These are phyloP conservation scores for Cytospora leucostoma DNA, from an alignment of 2,329 filamentous ascomycete species.

Conservation along the genomic window DNA sequence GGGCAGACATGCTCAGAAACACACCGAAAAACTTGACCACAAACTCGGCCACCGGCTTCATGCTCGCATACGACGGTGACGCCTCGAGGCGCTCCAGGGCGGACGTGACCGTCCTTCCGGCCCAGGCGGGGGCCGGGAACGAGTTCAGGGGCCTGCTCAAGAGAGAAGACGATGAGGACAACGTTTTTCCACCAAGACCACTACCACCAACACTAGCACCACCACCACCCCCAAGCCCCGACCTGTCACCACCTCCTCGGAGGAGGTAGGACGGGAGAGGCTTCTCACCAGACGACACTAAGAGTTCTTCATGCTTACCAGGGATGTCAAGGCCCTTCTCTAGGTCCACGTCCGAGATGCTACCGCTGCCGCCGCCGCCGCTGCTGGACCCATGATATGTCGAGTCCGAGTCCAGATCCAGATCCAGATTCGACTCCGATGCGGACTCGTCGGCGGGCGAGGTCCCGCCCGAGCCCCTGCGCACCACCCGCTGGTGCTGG, in stretches of 20 bases:
- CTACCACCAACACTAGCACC: background rate
- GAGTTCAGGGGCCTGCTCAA: slow-evolving; percentile 19
- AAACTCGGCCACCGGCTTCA: slow-evolving; percentile 22
- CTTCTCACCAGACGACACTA: background rate
- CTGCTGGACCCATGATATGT: background rate
- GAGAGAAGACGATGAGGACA: slow-evolving; percentile 17
- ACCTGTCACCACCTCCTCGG: background rate
- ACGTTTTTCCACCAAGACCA: background rate
- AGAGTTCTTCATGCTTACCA: slow-evolving; percentile 12
- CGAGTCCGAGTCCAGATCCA: no score
- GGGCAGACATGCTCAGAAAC: slow-evolving; percentile 27
- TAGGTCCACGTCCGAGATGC: slow-evolving; percentile 24
- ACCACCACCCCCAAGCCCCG: background rate
- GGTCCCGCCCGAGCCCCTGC: slow-evolving; percentile 5
- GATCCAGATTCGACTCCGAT: no score
- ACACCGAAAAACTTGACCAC: slow-evolving; percentile 9
- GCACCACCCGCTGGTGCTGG: slow-evolving; percentile 20
- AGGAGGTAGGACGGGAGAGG: background rate
- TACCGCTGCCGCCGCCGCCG: background rate
- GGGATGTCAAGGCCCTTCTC: slow-evolving; percentile 22
- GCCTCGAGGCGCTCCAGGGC: slow-evolving; percentile 18
- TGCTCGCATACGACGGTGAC: slow-evolving; percentile 16
- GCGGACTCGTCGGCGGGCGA: no score
- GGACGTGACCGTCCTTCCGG: slow-evolving; percentile 14
- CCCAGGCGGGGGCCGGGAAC: slow-evolving; percentile 11